These are phyloP conservation scores for Malassezia yamatoensis DNA, from an alignment of 1,284 basidiomycete species.

Conservation along the genomic window DNA sequence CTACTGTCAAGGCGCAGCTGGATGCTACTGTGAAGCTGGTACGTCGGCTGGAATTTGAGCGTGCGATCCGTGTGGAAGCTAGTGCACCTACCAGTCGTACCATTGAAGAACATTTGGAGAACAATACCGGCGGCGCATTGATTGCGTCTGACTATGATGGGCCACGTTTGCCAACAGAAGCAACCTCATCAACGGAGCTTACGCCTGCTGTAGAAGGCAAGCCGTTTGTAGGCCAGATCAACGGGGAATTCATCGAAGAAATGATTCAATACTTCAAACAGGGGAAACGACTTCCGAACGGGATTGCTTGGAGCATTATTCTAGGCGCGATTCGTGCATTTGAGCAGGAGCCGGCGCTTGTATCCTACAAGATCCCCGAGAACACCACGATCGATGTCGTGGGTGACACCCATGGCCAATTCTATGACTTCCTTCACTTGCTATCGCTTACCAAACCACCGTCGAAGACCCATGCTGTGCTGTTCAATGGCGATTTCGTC, in stretches of 20 bases:
- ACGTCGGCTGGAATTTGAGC: conserved; percentile 50
- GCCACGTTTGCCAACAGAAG: conserved; percentile 24
- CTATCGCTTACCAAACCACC: conserved; percentile 65
- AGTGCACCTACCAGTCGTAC: conserved; percentile 29
- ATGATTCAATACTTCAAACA: conserved; percentile 91
- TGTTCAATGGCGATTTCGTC: conserved; percentile 53
- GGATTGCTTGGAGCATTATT: conserved; percentile 84
- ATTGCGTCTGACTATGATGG: conserved; percentile 31
- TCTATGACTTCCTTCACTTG: conserved; percentile 83
- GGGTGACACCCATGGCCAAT: conserved; percentile 52
- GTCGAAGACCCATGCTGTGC: conserved; percentile 33
- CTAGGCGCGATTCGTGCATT: conserved; percentile 73
- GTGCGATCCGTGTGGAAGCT: conserved; percentile 37
- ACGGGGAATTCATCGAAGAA: conserved; percentile 63
- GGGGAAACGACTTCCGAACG: conserved; percentile 67
- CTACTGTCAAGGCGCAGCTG: conserved; percentile 67
- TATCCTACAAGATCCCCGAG: conserved; percentile 65
- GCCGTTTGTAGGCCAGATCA: conserved; percentile 46
- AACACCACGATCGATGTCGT: conserved; percentile 55
- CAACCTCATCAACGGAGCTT: conserved; percentile 52
- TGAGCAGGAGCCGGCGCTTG: conserved; percentile 67
- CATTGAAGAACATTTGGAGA: conserved; percentile 31
- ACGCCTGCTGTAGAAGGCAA: conserved; percentile 37
- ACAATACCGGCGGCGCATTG: conserved; percentile 26
- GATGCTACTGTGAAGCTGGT: conserved; percentile 81